Conservation (phyloP, 805 yeast genomes). For the Debaryomyces tyrocola region DNA sequence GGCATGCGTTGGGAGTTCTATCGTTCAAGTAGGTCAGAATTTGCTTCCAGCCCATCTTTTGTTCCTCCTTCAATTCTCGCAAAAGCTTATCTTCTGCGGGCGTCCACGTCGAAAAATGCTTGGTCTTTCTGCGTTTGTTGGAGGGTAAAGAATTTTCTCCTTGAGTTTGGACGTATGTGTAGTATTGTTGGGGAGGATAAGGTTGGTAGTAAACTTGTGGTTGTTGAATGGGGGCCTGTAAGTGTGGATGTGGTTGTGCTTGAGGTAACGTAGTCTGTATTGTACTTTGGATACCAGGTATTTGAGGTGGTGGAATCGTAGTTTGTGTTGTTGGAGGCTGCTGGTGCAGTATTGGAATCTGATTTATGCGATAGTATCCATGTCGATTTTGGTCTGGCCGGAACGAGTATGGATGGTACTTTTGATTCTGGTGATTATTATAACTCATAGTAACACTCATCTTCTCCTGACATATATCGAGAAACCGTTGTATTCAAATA, state of each 20-base stretch:
- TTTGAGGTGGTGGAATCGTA: not conserved
- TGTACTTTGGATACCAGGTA: not conserved
- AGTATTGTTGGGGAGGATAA: conserved; percentile 1
- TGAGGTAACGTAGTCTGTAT: not conserved
- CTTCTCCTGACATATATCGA: not conserved
- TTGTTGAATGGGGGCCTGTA: not conserved
- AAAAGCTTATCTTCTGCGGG: conserved; percentile 71
- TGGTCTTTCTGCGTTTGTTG: conserved; percentile 22
- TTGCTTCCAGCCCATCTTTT: conserved; percentile 87
- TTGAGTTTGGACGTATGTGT: not conserved
- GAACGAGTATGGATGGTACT: not conserved
- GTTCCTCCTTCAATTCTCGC: conserved; percentile 77
- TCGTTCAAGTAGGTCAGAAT: conserved; percentile 75
- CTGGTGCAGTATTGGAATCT: too few relatives aligned
- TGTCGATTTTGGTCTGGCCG: not conserved
- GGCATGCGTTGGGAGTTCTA: conserved; percentile 87
- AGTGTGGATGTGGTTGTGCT: not conserved
- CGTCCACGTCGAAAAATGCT: conserved; percentile 61
- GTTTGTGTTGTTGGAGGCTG: not conserved
- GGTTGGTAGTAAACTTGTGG: conserved; percentile 2
- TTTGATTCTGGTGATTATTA: not conserved
- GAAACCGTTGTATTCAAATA: too few relatives aligned
- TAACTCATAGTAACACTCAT: not conserved
- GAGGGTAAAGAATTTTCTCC: not conserved
- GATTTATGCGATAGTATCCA: not conserved